Percentiles rank a stretch among this genome's conserved stretches.
Conservation (phyloP, 1,284 basidiomycete species). For the Hemileia vastatrix region DNA sequence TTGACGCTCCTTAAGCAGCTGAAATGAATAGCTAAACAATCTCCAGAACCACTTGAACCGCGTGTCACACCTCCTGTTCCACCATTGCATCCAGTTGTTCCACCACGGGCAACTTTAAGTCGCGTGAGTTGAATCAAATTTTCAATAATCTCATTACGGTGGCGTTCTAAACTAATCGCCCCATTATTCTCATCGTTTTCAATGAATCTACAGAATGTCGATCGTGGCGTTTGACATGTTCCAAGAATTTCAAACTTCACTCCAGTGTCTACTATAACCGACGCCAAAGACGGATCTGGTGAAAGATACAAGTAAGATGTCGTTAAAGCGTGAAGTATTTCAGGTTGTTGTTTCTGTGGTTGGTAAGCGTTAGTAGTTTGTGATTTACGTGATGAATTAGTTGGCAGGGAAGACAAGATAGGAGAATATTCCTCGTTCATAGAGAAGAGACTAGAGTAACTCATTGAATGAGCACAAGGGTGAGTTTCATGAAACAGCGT, state of each 20-base stretch:
- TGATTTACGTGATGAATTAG: too few relatives aligned
- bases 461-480: slow-evolving; percentile 1
- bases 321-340: not conserved
- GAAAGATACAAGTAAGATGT: not conserved
- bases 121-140: slow-evolving; percentile 1
- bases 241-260: too few relatives aligned
- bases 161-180: not conserved
- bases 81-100: not conserved
- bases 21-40: too few relatives aligned
- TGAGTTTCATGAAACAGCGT: slow-evolving; percentile 9
- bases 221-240: too few relatives aligned
- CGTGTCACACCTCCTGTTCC: too few relatives aligned
- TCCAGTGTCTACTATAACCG: not conserved
- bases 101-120: not conserved
- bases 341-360: too few relatives aligned
- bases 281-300: not conserved
- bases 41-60: too few relatives aligned
- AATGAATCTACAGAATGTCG: not conserved
- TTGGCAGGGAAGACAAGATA: too few relatives aligned
- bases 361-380: too few relatives aligned
- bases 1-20: too few relatives aligned
- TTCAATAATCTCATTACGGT: slow-evolving; percentile 9
- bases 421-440: too few relatives aligned
- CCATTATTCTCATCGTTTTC: not conserved
- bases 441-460: not conserved